Evolutionary conservation across 768 basidiomycete genomes (phyloP), one percentile per base, ranked within the genome.

Genomic region (Termitomyces sp.): DNA sequence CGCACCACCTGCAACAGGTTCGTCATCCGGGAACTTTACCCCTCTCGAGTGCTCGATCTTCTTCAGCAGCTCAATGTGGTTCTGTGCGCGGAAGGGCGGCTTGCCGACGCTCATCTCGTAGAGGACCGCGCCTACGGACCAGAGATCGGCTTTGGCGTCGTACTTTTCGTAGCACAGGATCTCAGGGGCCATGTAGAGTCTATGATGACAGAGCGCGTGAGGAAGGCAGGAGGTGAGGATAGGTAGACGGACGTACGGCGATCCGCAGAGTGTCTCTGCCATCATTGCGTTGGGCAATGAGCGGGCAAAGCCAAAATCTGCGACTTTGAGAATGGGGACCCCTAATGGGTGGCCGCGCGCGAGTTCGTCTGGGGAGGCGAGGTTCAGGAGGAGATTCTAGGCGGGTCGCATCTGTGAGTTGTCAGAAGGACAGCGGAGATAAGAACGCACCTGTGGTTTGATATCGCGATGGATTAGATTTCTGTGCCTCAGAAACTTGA

Each of bases 141-240:
- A 99, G 1, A 99, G 79, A 69, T 99, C 97, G 12, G 92, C 97
- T 69, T 94, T 96, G 20, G 95, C 95, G 69, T 97, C 94, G 72
- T 99, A 98, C 69, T 95, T 95, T 74, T 98, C 89, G 70, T 97
- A 97, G 16, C 92, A 85, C 12, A 99, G 76, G 65, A 99, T 98
- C 73, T 99, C 97, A 0, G 97, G 97, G 0, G 97, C 97, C 97
- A 98, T 99, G 74, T 99, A 99, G 32, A 99, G 74, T 49, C 93
- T 94, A 56, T 6, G 20, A 28, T 4, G 0, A 6, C 1, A 30
- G 32, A 10, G 30, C 30, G 30, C 61, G 57, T 14, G n/a, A 26
- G 26, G 20, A 28, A 7, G 1, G 16, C 6, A 30, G 48, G 10
- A 51, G n/a, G 14, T 5, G 24, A 42, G 53, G 30, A 9, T 47